Evolutionary conservation across 2,329 filamentous ascomycete genomes (phyloP).

Genomic region (Colletotrichum melonis): DNA sequence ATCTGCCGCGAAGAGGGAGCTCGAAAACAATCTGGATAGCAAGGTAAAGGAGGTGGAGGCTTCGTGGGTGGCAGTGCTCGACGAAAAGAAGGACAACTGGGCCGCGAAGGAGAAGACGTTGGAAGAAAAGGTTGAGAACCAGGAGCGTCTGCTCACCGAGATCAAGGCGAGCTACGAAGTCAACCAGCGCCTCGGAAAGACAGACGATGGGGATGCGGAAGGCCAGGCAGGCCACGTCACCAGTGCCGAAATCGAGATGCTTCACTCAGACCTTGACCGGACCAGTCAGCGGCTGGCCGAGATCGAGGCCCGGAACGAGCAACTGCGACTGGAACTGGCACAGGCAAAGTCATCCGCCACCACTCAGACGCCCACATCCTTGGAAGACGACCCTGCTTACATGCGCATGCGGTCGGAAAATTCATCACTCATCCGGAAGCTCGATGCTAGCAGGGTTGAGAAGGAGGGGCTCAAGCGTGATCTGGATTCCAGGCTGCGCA

Average conservation of each 20-base stretch:
- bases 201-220: slow-evolving; percentile 70
- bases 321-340: slow-evolving; percentile 88
- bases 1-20: slow-evolving; percentile 74
- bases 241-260: slow-evolving; percentile 92
- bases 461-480: slow-evolving; percentile 83
- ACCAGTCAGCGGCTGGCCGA: slow-evolving; percentile 89
- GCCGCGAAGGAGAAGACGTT: slow-evolving; percentile 89
- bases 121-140: slow-evolving; percentile 94
- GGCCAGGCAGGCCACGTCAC: slow-evolving; percentile 74
- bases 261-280: slow-evolving; percentile 89
- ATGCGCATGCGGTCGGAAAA: slow-evolving; percentile 93
- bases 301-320: slow-evolving; percentile 93
- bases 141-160: slow-evolving; percentile 91
- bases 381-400: slow-evolving; percentile 91
- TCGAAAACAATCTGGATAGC: slow-evolving; percentile 81
- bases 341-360: slow-evolving; percentile 83
- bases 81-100: slow-evolving; percentile 98
- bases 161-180: slow-evolving; percentile 98
- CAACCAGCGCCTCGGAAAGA: slow-evolving; percentile 85
- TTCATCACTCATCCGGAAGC: slow-evolving; percentile 87
- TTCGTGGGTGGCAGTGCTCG: slow-evolving; percentile 89
- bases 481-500: slow-evolving; percentile 79
- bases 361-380: slow-evolving; percentile 66
- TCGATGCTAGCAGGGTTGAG: slow-evolving; percentile 86
- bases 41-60: slow-evolving; percentile 90